Percentiles rank a stretch among this genome's conserved stretches.
Conservation (phyloP, 1,284 basidiomycete genomes). For the Inonotus hispidus region DNA sequence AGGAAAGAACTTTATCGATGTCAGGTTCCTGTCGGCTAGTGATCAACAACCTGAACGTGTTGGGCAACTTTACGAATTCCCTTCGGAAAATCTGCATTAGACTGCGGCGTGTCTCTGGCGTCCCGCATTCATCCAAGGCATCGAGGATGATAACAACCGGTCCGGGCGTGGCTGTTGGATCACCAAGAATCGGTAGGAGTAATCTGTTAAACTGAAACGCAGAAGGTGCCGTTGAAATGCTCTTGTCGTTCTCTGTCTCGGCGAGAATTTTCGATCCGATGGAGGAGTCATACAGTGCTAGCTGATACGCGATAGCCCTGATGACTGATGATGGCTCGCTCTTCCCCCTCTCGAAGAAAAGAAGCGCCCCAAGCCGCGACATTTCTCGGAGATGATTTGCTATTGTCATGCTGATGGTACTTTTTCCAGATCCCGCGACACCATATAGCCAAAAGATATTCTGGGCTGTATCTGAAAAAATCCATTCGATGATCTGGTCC, state of each 20-base stretch:
- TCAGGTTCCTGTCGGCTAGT: slow-evolving; percentile 3
- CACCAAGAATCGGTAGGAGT: slow-evolving; percentile 21
- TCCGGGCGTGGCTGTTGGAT: slow-evolving; percentile 16
- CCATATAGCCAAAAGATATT: slow-evolving; percentile 24
- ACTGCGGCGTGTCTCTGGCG: slow-evolving; percentile 24
- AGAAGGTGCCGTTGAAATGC: neutral
- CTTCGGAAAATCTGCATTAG: slow-evolving; percentile 25
- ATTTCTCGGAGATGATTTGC: neutral
- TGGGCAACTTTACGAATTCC: slow-evolving; percentile 14
- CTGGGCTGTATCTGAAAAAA: neutral
- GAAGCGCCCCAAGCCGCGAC: slow-evolving; percentile 9
- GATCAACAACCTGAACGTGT: slow-evolving; percentile 5
- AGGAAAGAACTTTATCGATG: neutral
- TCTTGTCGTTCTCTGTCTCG: neutral
- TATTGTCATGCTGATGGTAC: slow-evolving; percentile 22
- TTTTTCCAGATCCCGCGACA: slow-evolving; percentile 27
- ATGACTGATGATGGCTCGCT: slow-evolving; percentile 19
- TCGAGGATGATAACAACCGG: slow-evolving; percentile 22
- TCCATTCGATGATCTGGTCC: neutral
- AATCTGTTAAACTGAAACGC: slow-evolving; percentile 27
- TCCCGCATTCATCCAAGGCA: slow-evolving; percentile 12
- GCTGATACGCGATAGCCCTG: slow-evolving; percentile 21
- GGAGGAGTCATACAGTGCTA: slow-evolving; percentile 17
- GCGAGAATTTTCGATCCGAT: neutral
- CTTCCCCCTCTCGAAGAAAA: slow-evolving; percentile 19